phyloP scores from a whole-genome alignment of 331 rosid genomes.

The Spiraea crenata region DNA sequence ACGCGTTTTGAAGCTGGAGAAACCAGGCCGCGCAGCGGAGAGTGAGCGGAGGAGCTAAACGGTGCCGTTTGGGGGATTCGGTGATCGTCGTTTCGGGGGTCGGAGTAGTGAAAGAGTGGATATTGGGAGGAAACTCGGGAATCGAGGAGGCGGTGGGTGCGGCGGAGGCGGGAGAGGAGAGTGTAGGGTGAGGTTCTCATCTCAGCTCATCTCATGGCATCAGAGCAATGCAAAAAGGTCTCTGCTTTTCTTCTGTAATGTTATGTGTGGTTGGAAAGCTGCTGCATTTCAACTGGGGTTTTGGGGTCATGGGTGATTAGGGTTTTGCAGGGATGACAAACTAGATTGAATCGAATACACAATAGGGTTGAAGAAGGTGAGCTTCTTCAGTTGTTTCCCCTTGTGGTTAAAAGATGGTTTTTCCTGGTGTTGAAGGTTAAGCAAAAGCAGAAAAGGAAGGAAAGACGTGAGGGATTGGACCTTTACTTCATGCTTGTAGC shows the following conservation, averaged over 20 bases:
- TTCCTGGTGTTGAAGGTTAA: too few relatives aligned
- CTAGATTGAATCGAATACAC: not conserved
- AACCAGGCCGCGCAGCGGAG: not conserved
- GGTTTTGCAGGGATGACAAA: not conserved
- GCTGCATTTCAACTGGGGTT: slow-evolving; percentile 13
- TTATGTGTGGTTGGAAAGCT: not conserved
- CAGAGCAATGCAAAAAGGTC: slow-evolving; percentile 10
- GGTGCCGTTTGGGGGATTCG: slow-evolving; percentile 14
- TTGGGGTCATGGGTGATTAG: not conserved
- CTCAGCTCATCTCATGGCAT: slow-evolving; percentile 35
- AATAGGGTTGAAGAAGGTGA: not conserved
- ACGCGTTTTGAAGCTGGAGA: slow-evolving; percentile 28
- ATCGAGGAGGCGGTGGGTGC: slow-evolving; percentile 22
- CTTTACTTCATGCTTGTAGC: too few relatives aligned
- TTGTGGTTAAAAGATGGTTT: not conserved
- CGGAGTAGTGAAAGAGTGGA: slow-evolving; percentile 24
- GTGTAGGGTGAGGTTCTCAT: slow-evolving; percentile 41
- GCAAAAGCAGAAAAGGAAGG: too few relatives aligned
- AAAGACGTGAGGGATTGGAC: too few relatives aligned
- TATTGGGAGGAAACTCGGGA: slow-evolving; percentile 9
- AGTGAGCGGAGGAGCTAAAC: slow-evolving; percentile 1
- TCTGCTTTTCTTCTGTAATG: not conserved
- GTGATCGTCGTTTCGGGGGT: slow-evolving; percentile 7
- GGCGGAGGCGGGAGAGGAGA: slow-evolving; percentile 49
- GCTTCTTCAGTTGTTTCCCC: not conserved